Base-by-base conservation (phyloP, 352 stramenopile species). In the Elongisporangium prolatum region DNA sequence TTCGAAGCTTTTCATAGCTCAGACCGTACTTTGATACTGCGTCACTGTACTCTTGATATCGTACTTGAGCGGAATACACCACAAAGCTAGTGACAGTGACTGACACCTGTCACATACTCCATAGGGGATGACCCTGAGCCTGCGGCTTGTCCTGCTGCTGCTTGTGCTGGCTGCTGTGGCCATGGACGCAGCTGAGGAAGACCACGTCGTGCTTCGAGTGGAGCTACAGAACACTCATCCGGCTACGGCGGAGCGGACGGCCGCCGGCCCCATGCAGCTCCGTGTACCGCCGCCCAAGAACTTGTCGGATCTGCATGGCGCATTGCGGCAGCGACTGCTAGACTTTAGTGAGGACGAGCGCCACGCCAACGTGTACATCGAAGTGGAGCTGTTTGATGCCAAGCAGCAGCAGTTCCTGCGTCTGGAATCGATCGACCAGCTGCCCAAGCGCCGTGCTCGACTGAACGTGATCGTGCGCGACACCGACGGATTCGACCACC, bases 301-400 rank as follows among this genome's bases (percentile, higher is more conserved):
- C 22, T 17, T 75, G 2, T 28, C 18, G 11, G 68, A 75, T 25
- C 54, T 80, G 13, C 51, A 59, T 3, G 37, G 58, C 17, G 38
- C 66, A 20, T 59, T 80, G 57, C 55, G 63, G 5, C 54, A 68
- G 22, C 58, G 49, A 4, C 75, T 68, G 40, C 37, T 34, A 24
- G 37, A 65, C 21, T 60, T 6, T 0, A 40, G 8, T 1, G 20
- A 56, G 7, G 34, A 49, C 24, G 7, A 64, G 10, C 21, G n/a
- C 13, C 28, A 40, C 28, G 51, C 37, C 5, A 16, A 25, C 11
- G 5, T 72, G 51, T 60, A 69, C 24, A 59, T 83, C 57, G 52
- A 24, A 7, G 60, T 84, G 11, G 76, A 86, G 52, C 28, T 83
- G 4, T 84, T 74, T 21, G 67, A 84, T 18, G 48, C 66, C 9